phyloP scores from a whole-genome alignment of 2,329 filamentous ascomycete species.

The Ophiostoma sp. region DNA sequence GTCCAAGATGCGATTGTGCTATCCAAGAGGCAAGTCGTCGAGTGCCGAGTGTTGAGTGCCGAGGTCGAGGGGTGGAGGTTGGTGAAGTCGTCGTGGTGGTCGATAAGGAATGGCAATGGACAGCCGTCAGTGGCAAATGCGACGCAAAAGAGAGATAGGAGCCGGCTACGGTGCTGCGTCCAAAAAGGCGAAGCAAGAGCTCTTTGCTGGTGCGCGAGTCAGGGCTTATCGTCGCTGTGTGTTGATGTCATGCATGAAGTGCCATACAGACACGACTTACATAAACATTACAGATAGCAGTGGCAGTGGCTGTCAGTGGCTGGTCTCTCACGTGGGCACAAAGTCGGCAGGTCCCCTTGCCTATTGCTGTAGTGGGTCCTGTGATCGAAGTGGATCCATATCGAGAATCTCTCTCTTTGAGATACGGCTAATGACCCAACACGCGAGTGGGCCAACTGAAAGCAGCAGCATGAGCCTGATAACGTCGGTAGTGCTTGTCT shows the following conservation, averaged over 20 bases:
- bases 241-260: constrained; percentile 10
- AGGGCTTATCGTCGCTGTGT: neutral
- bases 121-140: neutral
- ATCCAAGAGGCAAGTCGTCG: neutral
- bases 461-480: neutral
- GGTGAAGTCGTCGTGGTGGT: neutral
- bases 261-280: neutral
- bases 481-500: neutral
- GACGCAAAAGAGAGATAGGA: neutral
- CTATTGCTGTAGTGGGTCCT: constrained; percentile 15
- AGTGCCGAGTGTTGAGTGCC: neutral
- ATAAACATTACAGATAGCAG: constrained; percentile 6
- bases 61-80: neutral
- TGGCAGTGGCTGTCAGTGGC: neutral
- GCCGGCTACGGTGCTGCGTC: neutral
- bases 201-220: neutral
- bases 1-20: neutral
- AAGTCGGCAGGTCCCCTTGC: constrained; percentile 9
- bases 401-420: neutral
- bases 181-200: neutral
- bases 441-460: neutral
- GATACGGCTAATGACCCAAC: neutral
- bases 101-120: neutral
- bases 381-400: constrained; percentile 4
- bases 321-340: constrained; percentile 21